Percentiles rank a stretch among this genome's conserved stretches.
Conservation (phyloP, 2,329 filamentous ascomycete genomes). For the Plectosphaerella sp. region DNA sequence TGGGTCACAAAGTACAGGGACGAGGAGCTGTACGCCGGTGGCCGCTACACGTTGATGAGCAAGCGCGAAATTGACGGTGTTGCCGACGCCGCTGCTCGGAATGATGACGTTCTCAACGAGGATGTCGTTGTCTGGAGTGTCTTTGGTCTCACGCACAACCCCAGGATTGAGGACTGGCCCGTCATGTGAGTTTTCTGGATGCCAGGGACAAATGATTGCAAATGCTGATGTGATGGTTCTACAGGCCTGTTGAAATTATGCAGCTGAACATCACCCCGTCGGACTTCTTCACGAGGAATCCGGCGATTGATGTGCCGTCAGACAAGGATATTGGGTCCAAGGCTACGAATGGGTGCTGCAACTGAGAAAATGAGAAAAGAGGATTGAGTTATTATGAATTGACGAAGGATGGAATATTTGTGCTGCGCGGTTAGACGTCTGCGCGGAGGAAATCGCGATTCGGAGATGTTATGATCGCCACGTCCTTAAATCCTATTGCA, state of each 20-base stretch:
- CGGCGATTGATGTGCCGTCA: constrained; percentile 40
- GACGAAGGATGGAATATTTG: too few relatives aligned
- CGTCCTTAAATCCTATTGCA: too few relatives aligned
- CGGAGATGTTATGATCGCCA: too few relatives aligned
- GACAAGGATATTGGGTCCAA: constrained; percentile 19
- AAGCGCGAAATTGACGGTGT: constrained; percentile 13
- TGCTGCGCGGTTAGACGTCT: too few relatives aligned
- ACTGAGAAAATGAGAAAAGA: background rate
- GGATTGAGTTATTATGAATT: too few relatives aligned
- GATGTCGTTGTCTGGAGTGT: constrained; percentile 44
- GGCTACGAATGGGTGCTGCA: constrained; percentile 5
- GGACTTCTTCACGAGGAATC: constrained; percentile 44
- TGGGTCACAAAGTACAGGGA: constrained; percentile 22
- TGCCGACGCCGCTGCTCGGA: constrained; percentile 20
- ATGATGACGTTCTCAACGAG: constrained; percentile 44
- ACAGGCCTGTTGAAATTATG: constrained; percentile 49
- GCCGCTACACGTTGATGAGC: constrained; percentile 29
- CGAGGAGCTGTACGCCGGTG: constrained; percentile 23
- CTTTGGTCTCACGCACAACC: constrained; percentile 50
- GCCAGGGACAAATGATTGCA: too few relatives aligned
- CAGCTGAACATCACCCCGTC: constrained; percentile 39
- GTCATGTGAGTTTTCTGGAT: constrained; percentile 44
- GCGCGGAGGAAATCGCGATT: too few relatives aligned
- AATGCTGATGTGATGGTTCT: background rate
- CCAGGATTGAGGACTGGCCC: constrained; percentile 53